Percentiles rank a stretch among this genome's conserved stretches.
Conservation (phyloP, 495 filamentous ascomycete genomes). For the Tuber borchii region DNA sequence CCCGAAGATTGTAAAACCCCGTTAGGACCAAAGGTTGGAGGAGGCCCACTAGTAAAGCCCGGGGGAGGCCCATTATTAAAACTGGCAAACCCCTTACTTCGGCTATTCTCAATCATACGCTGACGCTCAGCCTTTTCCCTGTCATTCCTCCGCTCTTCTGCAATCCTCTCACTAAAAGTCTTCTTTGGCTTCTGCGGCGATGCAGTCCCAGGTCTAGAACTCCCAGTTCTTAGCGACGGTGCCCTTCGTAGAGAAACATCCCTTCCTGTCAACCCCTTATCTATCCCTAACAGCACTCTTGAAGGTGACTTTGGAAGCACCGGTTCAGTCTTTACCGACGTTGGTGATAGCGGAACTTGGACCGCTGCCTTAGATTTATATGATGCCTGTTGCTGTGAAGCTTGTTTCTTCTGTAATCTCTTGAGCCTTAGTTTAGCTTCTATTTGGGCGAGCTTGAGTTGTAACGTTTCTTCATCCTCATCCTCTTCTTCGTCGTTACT, state of each 20-base stretch:
- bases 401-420: conserved; percentile 57
- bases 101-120: conserved; percentile 50
- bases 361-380: conserved; percentile 48
- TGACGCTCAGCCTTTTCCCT: conserved; percentile 52
- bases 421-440: conserved; percentile 84
- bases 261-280: conserved; percentile 72
- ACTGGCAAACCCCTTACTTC: conserved; percentile 65
- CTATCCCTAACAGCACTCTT: conserved; percentile 76
- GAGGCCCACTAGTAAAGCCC: conserved; percentile 20
- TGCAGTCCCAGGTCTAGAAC: conserved; percentile 28
- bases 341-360: conserved; percentile 77
- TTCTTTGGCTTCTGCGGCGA: conserved; percentile 34
- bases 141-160: conserved; percentile 57
- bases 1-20: background rate
- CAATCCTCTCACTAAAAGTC: conserved; percentile 78
- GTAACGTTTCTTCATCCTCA: conserved; percentile 84
- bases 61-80: conserved; percentile 18
- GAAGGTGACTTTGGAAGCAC: conserved; percentile 66
- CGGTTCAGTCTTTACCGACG: conserved; percentile 48
- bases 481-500: conserved; percentile 50
- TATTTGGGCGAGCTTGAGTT: conserved; percentile 76
- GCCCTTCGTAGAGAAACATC: conserved; percentile 82
- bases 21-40: conserved; percentile 9
- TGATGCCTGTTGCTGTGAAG: conserved; percentile 35
- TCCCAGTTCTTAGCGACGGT: conserved; percentile 45